phyloP scores from a whole-genome alignment of 352 stramenopile species.

The Phytophthora citricola region DNA sequence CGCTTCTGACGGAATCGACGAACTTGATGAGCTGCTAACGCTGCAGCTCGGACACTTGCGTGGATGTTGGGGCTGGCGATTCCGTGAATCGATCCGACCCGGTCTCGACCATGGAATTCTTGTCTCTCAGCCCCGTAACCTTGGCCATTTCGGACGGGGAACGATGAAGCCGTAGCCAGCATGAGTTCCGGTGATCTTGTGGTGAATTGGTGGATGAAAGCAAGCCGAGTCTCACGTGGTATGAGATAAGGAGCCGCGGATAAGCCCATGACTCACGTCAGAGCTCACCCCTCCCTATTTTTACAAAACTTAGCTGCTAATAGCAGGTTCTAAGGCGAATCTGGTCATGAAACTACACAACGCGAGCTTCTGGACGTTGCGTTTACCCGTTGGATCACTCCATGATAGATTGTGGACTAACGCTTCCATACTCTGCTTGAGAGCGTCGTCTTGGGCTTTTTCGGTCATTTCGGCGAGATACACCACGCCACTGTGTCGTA shows the following conservation, averaged over 20 bases:
- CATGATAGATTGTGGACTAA: conserved; percentile 78
- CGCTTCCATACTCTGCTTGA: conserved; percentile 72
- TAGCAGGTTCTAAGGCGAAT: conserved; percentile 52
- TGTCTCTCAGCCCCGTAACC: conserved; percentile 10
- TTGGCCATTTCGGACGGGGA: conserved; percentile 34
- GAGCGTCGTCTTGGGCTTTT: conserved; percentile 33
- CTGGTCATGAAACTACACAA: conserved; percentile 66
- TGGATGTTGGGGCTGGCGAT: conserved; percentile 30
- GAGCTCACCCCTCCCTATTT: conserved; percentile 26
- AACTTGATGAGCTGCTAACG: conserved; percentile 56
- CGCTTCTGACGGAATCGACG: conserved; percentile 45
- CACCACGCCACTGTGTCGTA: conserved; percentile 61
- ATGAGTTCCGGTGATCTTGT: conserved; percentile 10
- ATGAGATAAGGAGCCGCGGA: conserved; percentile 15
- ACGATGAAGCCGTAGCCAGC: conserved; percentile 29
- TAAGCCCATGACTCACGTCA: conserved; percentile 2
- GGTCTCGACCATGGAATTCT: conserved; percentile 18
- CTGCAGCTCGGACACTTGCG: conserved; percentile 52
- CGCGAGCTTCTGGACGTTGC: conserved; percentile 70
- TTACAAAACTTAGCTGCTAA: conserved; percentile 40
- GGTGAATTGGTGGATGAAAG: conserved; percentile 1
- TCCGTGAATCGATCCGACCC: conserved; percentile 30
- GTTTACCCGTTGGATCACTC: conserved; percentile 73
- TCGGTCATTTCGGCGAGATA: conserved; percentile 66
- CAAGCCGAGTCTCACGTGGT: conserved; percentile 8